These are phyloP conservation scores for Daedalea quercina DNA, from an alignment of 768 basidiomycete species.

Conservation along the genomic window DNA sequence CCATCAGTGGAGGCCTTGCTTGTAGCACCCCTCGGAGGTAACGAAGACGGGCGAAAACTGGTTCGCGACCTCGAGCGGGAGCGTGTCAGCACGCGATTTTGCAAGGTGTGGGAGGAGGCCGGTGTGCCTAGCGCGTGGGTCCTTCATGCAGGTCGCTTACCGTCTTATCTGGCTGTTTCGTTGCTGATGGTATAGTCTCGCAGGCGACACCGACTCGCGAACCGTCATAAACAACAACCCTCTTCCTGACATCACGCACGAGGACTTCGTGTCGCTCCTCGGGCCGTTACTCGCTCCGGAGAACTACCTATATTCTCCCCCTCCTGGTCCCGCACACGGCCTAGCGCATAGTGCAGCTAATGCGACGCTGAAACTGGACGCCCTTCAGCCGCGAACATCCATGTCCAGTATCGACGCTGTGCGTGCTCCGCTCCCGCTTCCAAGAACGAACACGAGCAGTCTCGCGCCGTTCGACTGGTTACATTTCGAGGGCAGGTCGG, in stretches of 20 bases:
- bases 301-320: slow-evolving; percentile 48
- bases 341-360: slow-evolving; percentile 15
- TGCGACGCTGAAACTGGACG: slow-evolving; percentile 6
- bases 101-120: slow-evolving; percentile 65
- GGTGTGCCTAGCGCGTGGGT: slow-evolving; percentile 83
- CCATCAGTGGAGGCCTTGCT: slow-evolving; percentile 57
- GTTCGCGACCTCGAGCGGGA: slow-evolving; percentile 57
- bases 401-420: slow-evolving; percentile 10
- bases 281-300: slow-evolving; percentile 81
- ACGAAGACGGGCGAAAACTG: slow-evolving; percentile 60
- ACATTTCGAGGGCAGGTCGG: slow-evolving; percentile 77
- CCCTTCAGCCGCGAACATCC: slow-evolving; percentile 26
- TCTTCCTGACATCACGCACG: slow-evolving; percentile 79
- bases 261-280: slow-evolving; percentile 75
- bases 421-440: background rate
- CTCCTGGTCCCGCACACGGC: slow-evolving; percentile 14
- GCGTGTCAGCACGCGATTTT: slow-evolving; percentile 65
- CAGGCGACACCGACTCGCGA: slow-evolving; percentile 51
- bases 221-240: slow-evolving; percentile 86
- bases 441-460: slow-evolving; percentile 36
- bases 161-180: background rate
- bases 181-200: background rate
- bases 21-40: slow-evolving; percentile 69
- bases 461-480: slow-evolving; percentile 84
- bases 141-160: slow-evolving; percentile 53